These are phyloP conservation scores for Periconia sp. DNA, from an alignment of 2,329 filamentous ascomycete species.

Conservation along the genomic window DNA sequence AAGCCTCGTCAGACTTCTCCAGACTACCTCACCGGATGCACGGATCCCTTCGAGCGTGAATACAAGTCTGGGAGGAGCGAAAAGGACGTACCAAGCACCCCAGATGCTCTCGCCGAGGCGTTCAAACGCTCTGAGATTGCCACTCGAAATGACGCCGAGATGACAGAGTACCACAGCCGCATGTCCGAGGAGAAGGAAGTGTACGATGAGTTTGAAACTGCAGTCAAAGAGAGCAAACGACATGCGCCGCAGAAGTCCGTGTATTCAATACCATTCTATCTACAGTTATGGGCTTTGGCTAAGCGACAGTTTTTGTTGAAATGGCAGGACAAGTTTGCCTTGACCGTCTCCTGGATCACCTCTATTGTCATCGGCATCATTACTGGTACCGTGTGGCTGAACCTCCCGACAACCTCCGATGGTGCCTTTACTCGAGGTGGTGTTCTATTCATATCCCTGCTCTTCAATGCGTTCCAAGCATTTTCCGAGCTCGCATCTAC, in stretches of 20 bases:
- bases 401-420: slow-evolving; percentile 67
- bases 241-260: slow-evolving; percentile 75
- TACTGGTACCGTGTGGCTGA: slow-evolving; percentile 78
- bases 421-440: slow-evolving; percentile 83
- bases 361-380: slow-evolving; percentile 78
- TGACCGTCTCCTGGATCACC: slow-evolving; percentile 74
- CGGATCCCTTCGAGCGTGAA: slow-evolving; percentile 81
- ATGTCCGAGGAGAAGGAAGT: slow-evolving; percentile 70
- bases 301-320: slow-evolving; percentile 85
- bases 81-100: slow-evolving; percentile 70
- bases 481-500: slow-evolving; percentile 77
- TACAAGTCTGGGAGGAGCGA: slow-evolving; percentile 72
- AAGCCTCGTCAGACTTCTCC: slow-evolving; percentile 80
- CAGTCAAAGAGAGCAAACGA: slow-evolving; percentile 80
- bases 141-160: slow-evolving; percentile 66
- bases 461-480: slow-evolving; percentile 89
- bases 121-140: slow-evolving; percentile 71
- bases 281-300: slow-evolving; percentile 83
- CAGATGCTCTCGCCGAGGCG: slow-evolving; percentile 70
- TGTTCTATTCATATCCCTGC: slow-evolving; percentile 77
- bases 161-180: slow-evolving; percentile 69
- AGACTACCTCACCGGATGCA: slow-evolving; percentile 82
- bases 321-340: slow-evolving; percentile 82
- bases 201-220: slow-evolving; percentile 77
- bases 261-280: slow-evolving; percentile 81